Conservation (phyloP, 257 asterid species). For the Plectranthus barbatus region DNA sequence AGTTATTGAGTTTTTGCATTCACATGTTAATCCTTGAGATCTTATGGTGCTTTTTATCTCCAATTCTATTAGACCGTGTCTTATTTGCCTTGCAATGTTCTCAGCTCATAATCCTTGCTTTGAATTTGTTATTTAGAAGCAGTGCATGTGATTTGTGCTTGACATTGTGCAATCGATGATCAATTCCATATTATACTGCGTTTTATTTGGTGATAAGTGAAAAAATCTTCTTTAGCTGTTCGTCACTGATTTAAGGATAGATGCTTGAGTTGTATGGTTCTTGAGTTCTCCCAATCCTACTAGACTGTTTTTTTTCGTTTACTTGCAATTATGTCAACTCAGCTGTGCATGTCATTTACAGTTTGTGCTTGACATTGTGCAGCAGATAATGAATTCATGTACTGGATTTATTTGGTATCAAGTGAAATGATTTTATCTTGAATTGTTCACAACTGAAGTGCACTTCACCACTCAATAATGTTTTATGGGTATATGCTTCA, state of each 20-base stretch:
- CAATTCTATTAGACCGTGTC: not conserved
- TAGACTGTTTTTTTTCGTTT: not conserved
- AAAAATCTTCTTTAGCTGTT: not conserved
- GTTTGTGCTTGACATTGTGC: not conserved
- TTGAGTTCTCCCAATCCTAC: not conserved
- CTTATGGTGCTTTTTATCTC: not conserved
- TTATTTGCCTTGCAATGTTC: not conserved
- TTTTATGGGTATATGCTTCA: not conserved
- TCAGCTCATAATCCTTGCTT: not conserved
- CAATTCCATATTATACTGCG: not conserved
- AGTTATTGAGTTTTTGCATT: not conserved
- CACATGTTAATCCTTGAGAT: not conserved
- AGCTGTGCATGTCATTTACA: not conserved
- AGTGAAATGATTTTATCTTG: not conserved
- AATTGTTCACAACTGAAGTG: not conserved
- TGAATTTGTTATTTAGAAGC: not conserved
- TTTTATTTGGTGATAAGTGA: not conserved
- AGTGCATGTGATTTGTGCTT: not conserved
- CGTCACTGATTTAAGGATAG: not conserved
- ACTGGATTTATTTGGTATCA: not conserved
- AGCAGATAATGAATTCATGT: not conserved
- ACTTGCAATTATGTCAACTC: not conserved
- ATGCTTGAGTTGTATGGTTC: not conserved
- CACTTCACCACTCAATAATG: not conserved
- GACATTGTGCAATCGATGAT: not conserved